Percentiles rank a stretch among this genome's conserved stretches.
Evolutionary conservation across 148 eudicot species (phyloP).

Genomic region (Spergularia marina): DNA sequence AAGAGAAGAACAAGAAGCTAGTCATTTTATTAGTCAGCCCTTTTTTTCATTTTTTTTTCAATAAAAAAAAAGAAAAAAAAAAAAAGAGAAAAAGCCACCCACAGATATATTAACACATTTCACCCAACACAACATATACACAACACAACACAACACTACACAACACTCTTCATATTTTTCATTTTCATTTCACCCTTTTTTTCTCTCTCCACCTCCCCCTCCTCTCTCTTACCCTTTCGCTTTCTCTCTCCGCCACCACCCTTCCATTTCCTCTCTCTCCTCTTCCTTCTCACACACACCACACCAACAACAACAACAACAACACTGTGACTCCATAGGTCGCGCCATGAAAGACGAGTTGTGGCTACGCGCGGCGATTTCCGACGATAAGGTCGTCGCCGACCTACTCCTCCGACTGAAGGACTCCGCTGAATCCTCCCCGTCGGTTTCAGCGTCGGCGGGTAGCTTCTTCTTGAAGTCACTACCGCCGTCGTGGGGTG

Average conservation of each 20-base stretch:
- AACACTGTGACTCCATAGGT: neutral
- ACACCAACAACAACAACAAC: too few species aligned
- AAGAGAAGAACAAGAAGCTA: too few species aligned
- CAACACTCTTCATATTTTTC: constrained; percentile 10
- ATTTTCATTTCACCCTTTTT: constrained; percentile 1
- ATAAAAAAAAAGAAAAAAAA: too few species aligned
- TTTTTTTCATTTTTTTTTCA: too few species aligned
- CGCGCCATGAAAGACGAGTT: constrained; percentile 28
- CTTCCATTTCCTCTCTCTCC: neutral
- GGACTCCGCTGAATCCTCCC: neutral
- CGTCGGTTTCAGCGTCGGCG: neutral
- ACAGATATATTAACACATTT: constrained; percentile 6
- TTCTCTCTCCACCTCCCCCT: neutral
- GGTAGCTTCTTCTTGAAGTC: neutral
- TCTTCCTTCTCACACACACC: neutral
- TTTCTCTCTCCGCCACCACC: constrained; percentile 20
- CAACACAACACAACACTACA: constrained; percentile 15
- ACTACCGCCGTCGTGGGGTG: constrained; percentile 33
- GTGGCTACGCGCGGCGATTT: constrained; percentile 36
- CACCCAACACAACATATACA: constrained; percentile 15
- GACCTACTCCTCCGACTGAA: constrained; percentile 36
- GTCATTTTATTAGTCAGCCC: too few species aligned
- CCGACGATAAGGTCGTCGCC: constrained; percentile 38
- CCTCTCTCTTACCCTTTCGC: constrained; percentile 3
- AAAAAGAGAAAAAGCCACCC: constrained; percentile 7